Percentiles rank a stretch among this genome's conserved stretches.
phyloP scores from a whole-genome alignment of 306 rosid genomes.

The Psophocarpus tetragonolobus region DNA sequence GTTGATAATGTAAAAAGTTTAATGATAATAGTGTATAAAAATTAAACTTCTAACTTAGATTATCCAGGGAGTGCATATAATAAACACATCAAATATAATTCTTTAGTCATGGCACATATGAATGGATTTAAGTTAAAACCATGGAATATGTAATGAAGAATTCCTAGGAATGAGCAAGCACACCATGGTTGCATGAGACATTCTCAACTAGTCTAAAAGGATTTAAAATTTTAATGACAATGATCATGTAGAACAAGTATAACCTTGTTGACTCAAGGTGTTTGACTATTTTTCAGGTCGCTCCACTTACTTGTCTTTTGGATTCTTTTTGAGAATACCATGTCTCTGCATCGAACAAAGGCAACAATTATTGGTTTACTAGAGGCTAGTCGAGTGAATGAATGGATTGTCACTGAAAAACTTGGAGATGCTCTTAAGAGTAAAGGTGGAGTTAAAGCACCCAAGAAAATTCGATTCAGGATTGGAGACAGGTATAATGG shows the following conservation, averaged over 20 bases:
- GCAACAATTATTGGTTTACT: constrained; percentile 82
- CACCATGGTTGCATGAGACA: background rate
- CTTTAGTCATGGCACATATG: background rate
- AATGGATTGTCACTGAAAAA: constrained; percentile 91
- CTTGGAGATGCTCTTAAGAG: constrained; percentile 73
- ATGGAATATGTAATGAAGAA: background rate
- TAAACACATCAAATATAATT: background rate
- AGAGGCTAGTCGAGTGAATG: constrained; percentile 71
- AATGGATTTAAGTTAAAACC: background rate
- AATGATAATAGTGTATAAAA: background rate
- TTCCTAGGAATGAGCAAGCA: background rate
- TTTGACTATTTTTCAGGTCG: constrained; percentile 54
- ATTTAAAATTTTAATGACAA: background rate
- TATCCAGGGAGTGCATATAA: background rate
- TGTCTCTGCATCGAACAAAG: constrained; percentile 86
- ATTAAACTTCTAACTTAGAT: background rate
- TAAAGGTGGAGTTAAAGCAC: constrained; percentile 46
- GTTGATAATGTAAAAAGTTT: background rate
- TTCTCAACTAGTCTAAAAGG: background rate
- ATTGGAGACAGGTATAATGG: constrained; percentile 70
- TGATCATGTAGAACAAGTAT: background rate
- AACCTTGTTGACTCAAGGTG: background rate
- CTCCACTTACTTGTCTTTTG: constrained; percentile 70
- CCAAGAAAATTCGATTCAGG: constrained; percentile 51
- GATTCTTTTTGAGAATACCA: constrained; percentile 88